A percentile compares a stretch with the other conserved stretches of the same genome.
Conservation (phyloP, 495 filamentous ascomycete species). For the Beverwykella pulmonaria region DNA sequence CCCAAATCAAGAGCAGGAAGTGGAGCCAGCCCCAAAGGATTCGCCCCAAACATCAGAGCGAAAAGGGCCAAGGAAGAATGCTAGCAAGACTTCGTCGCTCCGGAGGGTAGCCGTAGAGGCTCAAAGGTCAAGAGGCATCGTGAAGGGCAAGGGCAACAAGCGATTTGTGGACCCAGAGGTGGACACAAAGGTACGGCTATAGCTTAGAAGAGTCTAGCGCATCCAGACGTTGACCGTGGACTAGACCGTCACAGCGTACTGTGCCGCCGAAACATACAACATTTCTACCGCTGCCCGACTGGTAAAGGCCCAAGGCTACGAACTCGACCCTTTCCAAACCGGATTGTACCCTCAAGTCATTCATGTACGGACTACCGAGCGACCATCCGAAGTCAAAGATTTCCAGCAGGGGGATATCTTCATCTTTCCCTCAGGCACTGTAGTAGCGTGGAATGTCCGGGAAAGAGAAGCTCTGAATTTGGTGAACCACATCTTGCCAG, state of each 20-base stretch:
- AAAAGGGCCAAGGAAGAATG: slow-evolving; percentile 28
- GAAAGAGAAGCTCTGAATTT: slow-evolving; percentile 69
- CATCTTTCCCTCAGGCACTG: slow-evolving; percentile 95
- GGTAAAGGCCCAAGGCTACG: slow-evolving; percentile 69
- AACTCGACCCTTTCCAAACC: slow-evolving; percentile 63
- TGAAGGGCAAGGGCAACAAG: slow-evolving; percentile 42
- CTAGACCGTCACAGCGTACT: slow-evolving; percentile 72
- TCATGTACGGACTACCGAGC: slow-evolving; percentile 64
- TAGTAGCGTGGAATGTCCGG: slow-evolving; percentile 86
- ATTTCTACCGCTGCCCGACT: slow-evolving; percentile 72
- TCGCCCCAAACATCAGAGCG: slow-evolving; percentile 10
- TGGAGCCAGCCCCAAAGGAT: slow-evolving; percentile 2
- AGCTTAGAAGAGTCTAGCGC: not conserved
- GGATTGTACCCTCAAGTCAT: slow-evolving; percentile 68
- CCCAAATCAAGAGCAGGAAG: slow-evolving; percentile 6
- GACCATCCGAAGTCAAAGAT: slow-evolving; percentile 62
- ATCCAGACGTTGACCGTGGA: not conserved
- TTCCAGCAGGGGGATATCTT: slow-evolving; percentile 81
- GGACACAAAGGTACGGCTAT: slow-evolving; percentile 42
- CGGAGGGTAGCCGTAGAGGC: slow-evolving; percentile 47
- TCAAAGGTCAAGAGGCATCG: slow-evolving; percentile 43
- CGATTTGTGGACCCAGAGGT: slow-evolving; percentile 47
- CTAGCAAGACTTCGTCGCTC: slow-evolving; percentile 40
- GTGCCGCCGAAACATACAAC: slow-evolving; percentile 83
- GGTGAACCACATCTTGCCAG: slow-evolving; percentile 70